Base-by-base conservation (phyloP, 768 basidiomycete genomes). In the Pseudohyphozyma bogoriensis region DNA sequence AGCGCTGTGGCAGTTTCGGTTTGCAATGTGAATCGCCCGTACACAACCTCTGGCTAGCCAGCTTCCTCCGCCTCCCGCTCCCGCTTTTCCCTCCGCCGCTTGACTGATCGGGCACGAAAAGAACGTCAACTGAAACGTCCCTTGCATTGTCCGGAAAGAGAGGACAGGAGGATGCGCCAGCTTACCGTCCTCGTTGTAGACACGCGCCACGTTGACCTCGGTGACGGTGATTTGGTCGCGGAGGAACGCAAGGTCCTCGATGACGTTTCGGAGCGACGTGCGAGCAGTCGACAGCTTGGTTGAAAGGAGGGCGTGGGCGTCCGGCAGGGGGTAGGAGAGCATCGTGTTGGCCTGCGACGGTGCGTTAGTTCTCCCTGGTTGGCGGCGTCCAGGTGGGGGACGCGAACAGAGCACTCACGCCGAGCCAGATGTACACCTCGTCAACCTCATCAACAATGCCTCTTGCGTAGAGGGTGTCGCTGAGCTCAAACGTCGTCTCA, bases 121-220 rank as follows among this genome's bases (percentile, higher is more conserved):
- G n/a, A n/a, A n/a, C n/a, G n/a, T n/a, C n/a, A n/a, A n/a, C n/a
- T n/a, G n/a, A n/a, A n/a, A n/a, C n/a, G n/a, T n/a, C n/a, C n/a
- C n/a, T n/a, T n/a, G n/a, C n/a, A n/a, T n/a, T n/a, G n/a, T n/a
- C n/a, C n/a, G n/a, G n/a, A n/a, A n/a, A n/a, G n/a, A n/a, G n/a
- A n/a, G n/a, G n/a, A n/a, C n/a, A n/a, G n/a, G n/a, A n/a, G n/a
- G n/a, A n/a, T n/a, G n/a, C n/a, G n/a, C n/a, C n/a, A n/a, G 76
- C 72, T 88, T 89, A 32, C 93, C 89, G 71, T 93, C 90, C 86
- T 87, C 92, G 71, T 97, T 99, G 72, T 93, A 96, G 55, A 93
- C 85, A 39, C 93, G 79, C 8, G 93, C 93, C 16, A 88, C 91
- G 71, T 97, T 97, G 42, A 83, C 82, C 71, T 99, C 92, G 87